Evolutionary conservation across 805 yeast genomes (phyloP), one percentile per base, ranked within the genome.

Genomic region (Barnettozyma pratensis): DNA sequence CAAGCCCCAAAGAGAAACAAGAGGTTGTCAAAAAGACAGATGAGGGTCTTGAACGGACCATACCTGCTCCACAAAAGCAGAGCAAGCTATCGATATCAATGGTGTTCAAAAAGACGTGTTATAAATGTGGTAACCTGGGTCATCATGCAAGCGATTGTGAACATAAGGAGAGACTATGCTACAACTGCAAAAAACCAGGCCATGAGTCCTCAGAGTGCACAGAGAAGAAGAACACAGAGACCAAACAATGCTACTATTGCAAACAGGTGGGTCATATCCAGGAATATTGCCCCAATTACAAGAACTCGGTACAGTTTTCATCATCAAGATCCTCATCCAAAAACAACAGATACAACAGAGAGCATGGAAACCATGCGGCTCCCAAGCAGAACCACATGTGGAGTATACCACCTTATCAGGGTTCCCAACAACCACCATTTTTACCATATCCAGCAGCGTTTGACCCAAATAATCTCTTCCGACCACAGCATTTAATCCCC

Each of bases 101-200:
- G 11, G 61, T 55, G 1, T 62, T 64, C 54, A 60, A 57, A 46
- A 55, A 56, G 30, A 62, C 67, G 0, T 64, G 68, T 44, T 64
- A 57, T 42, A 55, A 57, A 25, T 63, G 67, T 51, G 65, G 67
- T 2, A 58, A 63, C 30, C 46, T 64, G 28, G 68, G 68, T 7
- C 68, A 64, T 39, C 59, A 50, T 42, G 68, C 68, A 1, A 60
- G 63, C 9, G 55, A 55, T 14, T 64, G 68, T 42, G 47, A 47
- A 7, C 54, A 46, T n/a, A 43, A 38, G 2, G 63, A 56, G 29
- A 44, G 65, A 29, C 54, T 63, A 3, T 64, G 68, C 44, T 64
- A 63, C 48, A 64, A 64, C 47, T 64, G 68, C 48, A 63, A 62
- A 32, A 35, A 55, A 27, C 65, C 66, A 4, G 66, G 63, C 1